Evolutionary conservation across 2,329 filamentous ascomycete genomes (phyloP).

Genomic region (Chaetomium globosum): DNA sequence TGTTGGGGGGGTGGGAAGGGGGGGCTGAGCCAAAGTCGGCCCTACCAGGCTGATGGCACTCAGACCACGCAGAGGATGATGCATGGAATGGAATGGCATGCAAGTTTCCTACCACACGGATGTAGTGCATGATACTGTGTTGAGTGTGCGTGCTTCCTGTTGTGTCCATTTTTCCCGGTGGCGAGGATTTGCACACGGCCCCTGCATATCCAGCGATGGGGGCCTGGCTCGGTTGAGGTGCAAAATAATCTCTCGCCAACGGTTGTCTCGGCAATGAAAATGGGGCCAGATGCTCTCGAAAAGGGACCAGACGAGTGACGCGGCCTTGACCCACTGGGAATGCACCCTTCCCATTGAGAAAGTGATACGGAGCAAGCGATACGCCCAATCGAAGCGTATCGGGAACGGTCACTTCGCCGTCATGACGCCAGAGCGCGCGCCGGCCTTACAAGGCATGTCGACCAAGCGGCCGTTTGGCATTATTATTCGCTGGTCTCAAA

Average conservation of each 20-base stretch:
- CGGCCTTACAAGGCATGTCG: neutral
- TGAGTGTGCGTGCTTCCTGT: too few species aligned
- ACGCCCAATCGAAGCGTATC: neutral
- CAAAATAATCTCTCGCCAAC: neutral
- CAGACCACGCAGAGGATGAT: constrained; percentile 13
- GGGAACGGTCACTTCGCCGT: neutral
- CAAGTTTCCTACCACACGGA: too few species aligned
- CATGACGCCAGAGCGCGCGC: too few species aligned
- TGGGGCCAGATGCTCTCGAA: neutral
- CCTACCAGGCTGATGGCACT: constrained; percentile 13
- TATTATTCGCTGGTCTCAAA: neutral
- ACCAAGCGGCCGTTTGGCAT: neutral
- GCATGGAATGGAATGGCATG: neutral
- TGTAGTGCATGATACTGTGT: too few species aligned
- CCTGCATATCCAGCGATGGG: constrained; percentile 7
- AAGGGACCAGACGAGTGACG: neutral
- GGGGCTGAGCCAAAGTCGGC: neutral
- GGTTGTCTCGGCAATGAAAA: neutral
- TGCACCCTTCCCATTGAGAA: neutral
- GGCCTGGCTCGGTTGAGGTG: neutral
- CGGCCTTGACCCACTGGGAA: neutral
- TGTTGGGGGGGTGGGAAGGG: neutral
- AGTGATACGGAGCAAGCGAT: neutral
- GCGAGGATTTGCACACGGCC: constrained; percentile 5
- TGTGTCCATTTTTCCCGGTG: neutral